Evolutionary conservation across 208 protist genomes (phyloP).

Genomic region (Trypanosomatidae sp.): DNA sequence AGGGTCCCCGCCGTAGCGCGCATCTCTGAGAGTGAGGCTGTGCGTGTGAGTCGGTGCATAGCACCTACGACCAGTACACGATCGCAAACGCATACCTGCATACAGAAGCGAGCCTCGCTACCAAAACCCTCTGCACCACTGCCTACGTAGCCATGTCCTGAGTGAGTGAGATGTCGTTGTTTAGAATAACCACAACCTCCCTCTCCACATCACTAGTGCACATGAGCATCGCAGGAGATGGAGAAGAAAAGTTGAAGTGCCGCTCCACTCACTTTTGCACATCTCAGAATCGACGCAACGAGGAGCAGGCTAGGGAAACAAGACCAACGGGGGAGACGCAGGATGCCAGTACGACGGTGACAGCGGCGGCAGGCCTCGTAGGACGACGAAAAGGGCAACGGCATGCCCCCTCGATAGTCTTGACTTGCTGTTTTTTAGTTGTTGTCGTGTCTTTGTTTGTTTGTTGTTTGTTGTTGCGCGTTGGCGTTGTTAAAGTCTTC

Average conservation of each 20-base stretch:
- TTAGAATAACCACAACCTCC: not conserved
- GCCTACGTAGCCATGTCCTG: not conserved
- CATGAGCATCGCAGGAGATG: not conserved
- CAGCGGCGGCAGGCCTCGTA: not conserved
- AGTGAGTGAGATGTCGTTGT: not conserved
- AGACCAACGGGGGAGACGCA: not conserved
- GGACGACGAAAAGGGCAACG: not conserved
- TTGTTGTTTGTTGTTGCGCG: not conserved
- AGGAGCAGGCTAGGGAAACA: not conserved
- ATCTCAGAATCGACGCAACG: not conserved
- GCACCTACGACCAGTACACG: not conserved
- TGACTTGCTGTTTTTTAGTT: not conserved
- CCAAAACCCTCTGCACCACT: not conserved
- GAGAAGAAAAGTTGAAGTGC: not conserved
- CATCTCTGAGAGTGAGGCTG: not conserved
- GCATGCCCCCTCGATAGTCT: not conserved
- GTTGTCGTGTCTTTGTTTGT: not conserved
- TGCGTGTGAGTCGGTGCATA: not conserved
- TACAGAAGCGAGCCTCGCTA: not conserved
- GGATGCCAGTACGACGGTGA: not conserved
- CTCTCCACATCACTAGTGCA: not conserved
- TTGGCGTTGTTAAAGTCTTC: not conserved
- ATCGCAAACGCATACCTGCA: not conserved
- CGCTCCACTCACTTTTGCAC: not conserved
- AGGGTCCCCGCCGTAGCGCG: not conserved